Evolutionary conservation across 768 basidiomycete species (phyloP).

Genomic region (Lentinula aciculospora): DNA sequence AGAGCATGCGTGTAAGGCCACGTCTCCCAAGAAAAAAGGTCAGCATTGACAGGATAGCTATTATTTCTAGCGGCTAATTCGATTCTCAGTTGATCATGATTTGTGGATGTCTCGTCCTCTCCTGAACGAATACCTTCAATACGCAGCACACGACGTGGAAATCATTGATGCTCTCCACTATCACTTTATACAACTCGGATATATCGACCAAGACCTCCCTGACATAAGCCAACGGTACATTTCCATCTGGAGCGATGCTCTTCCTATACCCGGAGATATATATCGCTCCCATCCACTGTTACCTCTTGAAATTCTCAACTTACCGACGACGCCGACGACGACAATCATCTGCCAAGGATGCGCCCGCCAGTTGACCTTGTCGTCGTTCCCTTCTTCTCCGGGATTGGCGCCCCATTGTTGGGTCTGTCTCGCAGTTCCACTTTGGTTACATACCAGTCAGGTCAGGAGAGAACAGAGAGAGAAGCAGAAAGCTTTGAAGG

Average conservation of each 20-base stretch:
- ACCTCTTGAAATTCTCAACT: constrained; percentile 1
- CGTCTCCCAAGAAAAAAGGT: background rate
- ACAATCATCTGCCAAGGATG: background rate
- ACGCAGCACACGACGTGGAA: constrained; percentile 37
- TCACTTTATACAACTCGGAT: constrained; percentile 19
- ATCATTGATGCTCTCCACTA: constrained; percentile 30
- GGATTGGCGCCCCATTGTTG: background rate
- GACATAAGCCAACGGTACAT: background rate
- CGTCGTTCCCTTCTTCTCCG: background rate
- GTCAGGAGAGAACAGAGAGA: background rate
- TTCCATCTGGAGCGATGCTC: background rate
- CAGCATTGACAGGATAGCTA: background rate
- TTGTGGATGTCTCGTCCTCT: constrained; percentile 34
- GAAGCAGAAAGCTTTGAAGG: background rate
- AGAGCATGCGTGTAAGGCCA: background rate
- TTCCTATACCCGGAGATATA: background rate
- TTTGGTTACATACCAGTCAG: background rate
- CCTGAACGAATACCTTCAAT: constrained; percentile 25
- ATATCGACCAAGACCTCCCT: background rate
- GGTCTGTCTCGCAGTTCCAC: background rate
- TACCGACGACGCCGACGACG: background rate
- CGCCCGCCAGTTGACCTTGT: background rate
- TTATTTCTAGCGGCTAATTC: background rate
- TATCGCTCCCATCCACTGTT: constrained; percentile 5
- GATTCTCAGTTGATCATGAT: constrained; percentile 4